Evolutionary conservation across 2,329 filamentous ascomycete genomes (phyloP), one percentile per base, ranked within the genome.

Genomic region (Paecilomyces dactylethromorphus): DNA sequence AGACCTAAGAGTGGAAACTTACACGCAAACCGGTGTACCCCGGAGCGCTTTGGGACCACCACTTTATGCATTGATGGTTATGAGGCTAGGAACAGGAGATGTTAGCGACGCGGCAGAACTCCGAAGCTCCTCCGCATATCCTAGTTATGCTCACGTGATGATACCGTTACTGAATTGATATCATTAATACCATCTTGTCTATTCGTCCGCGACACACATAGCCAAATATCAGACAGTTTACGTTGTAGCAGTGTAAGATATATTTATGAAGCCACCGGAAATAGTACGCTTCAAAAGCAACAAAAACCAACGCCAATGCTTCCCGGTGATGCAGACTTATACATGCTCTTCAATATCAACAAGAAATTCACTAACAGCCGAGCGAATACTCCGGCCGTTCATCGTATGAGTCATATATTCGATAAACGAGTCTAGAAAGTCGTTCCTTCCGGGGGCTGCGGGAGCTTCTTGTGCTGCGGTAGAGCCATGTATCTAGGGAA

Each of bases 381-480:
- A 53, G 8, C 39, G 45, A 63, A 64, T 69, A 71, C 71, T 73
- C 68, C 67, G 58, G 60, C 61, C 64, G 64, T 62, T 62, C 55
- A 54, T 59, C 58, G 63, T 58, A 61, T 63, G 56, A 62, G 61
- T 56, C 57, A 60, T 66, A 63, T 63, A 39, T 49, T 61, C 55
- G 56, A 67, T 55, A 63, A 62, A 57, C 55, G 59, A 60, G 56
- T 58, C 65, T 65, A 76, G 66, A 82, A 88, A 32, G 79, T 87
- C 31, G 89, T 86, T 59, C 92, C 92, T 79, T 99, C 94, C 3
- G 90, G 85, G 49, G 94, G 94, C 75, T 99, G 94, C 12, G 91
- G 89, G 31, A 97, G 86, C 79, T 97, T 97, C 84, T 97, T 97
- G 80, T 97, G 89, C 65, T 87, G 83, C 26, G 90, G 87, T 60